phyloP scores from a whole-genome alignment of 768 basidiomycete genomes.

The Termitomyces sp. region DNA sequence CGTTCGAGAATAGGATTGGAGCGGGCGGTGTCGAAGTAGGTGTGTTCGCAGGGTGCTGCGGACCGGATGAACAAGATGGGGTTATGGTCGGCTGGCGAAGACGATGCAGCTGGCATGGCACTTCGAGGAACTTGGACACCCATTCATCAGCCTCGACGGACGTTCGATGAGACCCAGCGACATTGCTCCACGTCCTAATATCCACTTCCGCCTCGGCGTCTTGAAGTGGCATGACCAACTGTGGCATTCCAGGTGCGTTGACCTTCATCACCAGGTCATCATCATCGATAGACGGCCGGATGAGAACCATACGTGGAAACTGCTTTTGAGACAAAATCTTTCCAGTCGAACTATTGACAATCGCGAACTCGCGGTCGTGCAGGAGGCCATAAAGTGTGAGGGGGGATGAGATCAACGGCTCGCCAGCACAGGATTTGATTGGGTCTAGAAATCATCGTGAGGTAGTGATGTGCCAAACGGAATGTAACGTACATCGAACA shows the following conservation, averaged over 20 bases:
- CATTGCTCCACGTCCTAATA: not conserved
- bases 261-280: constrained; percentile 5
- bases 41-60: not conserved
- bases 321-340: constrained; percentile 14
- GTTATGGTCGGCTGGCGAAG: not conserved
- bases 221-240: not conserved
- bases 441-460: constrained; percentile 2
- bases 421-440: constrained; percentile 15
- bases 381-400: constrained; percentile 9
- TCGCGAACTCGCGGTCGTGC: constrained; percentile 12
- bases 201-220: not conserved
- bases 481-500: constrained; percentile 10
- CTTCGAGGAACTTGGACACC: constrained; percentile 10
- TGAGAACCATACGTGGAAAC: constrained; percentile 13
- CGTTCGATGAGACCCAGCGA: not conserved
- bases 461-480: not conserved
- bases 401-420: not conserved
- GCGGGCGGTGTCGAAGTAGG: not conserved
- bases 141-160: constrained; percentile 12
- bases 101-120: constrained; percentile 12
- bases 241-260: constrained; percentile 9
- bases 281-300: constrained; percentile 10
- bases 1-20: constrained; percentile 14
- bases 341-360: constrained; percentile 7
- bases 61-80: not conserved